Base-by-base conservation (phyloP, 1,284 basidiomycete genomes). In the Sporisorium scitamineum region DNA sequence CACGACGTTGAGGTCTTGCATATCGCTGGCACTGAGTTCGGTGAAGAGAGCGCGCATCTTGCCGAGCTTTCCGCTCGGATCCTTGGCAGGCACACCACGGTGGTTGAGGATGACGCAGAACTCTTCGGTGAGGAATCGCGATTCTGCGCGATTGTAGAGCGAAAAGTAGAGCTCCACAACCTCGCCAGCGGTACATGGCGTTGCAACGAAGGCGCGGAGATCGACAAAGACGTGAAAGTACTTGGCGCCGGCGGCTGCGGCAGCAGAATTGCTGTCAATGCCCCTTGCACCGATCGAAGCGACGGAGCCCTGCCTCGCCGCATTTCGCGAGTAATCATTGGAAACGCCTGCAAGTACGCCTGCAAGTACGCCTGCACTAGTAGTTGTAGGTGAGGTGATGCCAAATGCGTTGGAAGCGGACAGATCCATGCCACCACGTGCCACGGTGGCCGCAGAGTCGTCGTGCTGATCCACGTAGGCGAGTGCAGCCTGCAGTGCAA, bases 91-190 rank as follows among this genome's bases (percentile, higher is more conserved):
- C 26, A 92, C 92, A 10, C 95, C 95, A 68, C 95, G 93, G 86
- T 95, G 93, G 85, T 96, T 95, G 29, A 98, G 89, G 41, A 96
- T 87, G 20, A 91, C 91, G 81, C 93, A 95, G 83, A 92, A 97
- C 24, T 98, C 96, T 86, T 99, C 96, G 0, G 94, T 96, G 50
- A 98, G 90, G 85, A 97, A 97, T 44, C 93, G 91, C 9, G 81
- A 81, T 57, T 93, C 92, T 53, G 90, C 89, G 80, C 93, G 92
- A 86, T 92, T 93, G 89, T 94, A 98, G 6, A 99, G 89, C 3
- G 94, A 94, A 86, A 98, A 97, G 86, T 92, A 95, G 5, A 99
- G 90, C 84, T 99, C 95, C 5, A 91, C 92, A 0, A 92, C 92
- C 86, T 98, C 95, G 16, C 94, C 95, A 0, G 94, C 92, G 0